Evolutionary conservation across 768 basidiomycete species (phyloP).

Genomic region (Mycena rebaudengoi): DNA sequence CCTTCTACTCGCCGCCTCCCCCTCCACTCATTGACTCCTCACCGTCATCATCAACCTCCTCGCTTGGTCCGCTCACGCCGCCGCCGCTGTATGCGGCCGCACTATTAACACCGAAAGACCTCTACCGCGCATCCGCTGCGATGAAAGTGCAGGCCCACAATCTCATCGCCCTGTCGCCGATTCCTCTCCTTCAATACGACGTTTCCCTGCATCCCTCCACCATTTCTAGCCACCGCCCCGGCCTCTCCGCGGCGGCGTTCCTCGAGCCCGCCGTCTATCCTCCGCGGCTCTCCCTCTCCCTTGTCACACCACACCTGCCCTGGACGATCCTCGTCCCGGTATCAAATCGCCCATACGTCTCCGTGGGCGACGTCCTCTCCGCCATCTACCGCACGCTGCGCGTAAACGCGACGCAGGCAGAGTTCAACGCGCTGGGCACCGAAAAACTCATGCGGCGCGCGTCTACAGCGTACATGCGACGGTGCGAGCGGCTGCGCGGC

Average conservation of each 20-base stretch:
- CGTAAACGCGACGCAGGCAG: not conserved
- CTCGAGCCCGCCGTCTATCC: slow-evolving; percentile 3
- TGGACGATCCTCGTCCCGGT: not conserved
- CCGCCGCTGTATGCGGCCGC: slow-evolving; percentile 1
- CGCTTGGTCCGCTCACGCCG: slow-evolving; percentile 6
- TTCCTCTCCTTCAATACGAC: not conserved
- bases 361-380: not conserved
- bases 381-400: slow-evolving; percentile 4
- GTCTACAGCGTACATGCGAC: not conserved
- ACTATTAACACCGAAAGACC: slow-evolving; percentile 1
- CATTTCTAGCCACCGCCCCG: not conserved
- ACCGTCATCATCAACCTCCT: slow-evolving; percentile 10
- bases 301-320: slow-evolving; percentile 1
- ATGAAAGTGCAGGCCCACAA: not conserved
- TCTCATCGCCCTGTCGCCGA: not conserved
- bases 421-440: slow-evolving; percentile 1
- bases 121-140: not conserved
- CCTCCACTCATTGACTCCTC: slow-evolving; percentile 8
- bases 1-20: slow-evolving; percentile 3
- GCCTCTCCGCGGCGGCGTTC: not conserved
- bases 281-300: not conserved
- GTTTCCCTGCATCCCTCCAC: slow-evolving; percentile 1
- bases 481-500: slow-evolving; percentile 1
- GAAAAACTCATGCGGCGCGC: slow-evolving; percentile 1
- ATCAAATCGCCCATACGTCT: not conserved